Evolutionary conservation across 2,329 filamentous ascomycete species (phyloP).

Genomic region (Fusarium robinianum): DNA sequence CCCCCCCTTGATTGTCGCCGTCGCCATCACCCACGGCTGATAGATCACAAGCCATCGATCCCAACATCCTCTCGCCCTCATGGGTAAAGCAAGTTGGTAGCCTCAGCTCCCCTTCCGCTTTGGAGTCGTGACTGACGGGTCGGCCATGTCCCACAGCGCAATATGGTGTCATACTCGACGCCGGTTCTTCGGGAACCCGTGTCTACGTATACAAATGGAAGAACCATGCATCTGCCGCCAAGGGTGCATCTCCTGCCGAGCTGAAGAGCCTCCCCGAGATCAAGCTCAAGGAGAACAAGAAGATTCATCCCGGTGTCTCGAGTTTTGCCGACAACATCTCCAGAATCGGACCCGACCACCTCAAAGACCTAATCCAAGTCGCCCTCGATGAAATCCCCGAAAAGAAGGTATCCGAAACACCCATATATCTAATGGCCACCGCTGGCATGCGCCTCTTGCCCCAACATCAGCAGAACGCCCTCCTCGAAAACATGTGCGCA

Average conservation of each 20-base stretch:
- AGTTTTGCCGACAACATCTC: slow-evolving; percentile 80
- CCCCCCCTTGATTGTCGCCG: not conserved
- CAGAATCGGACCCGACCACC: slow-evolving; percentile 78
- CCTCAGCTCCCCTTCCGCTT: slow-evolving; percentile 1
- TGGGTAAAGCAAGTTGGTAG: slow-evolving; percentile 46
- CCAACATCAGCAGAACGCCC: slow-evolving; percentile 68
- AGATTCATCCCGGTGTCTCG: slow-evolving; percentile 91
- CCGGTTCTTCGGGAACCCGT: slow-evolving; percentile 94
- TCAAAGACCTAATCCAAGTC: slow-evolving; percentile 79
- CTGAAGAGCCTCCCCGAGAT: slow-evolving; percentile 75
- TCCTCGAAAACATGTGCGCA: slow-evolving; percentile 79
- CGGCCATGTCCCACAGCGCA: slow-evolving; percentile 51
- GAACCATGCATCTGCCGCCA: slow-evolving; percentile 68
- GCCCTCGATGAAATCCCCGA: slow-evolving; percentile 78
- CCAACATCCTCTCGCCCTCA: slow-evolving; percentile 24
- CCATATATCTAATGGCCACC: slow-evolving; percentile 93
- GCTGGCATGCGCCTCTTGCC: slow-evolving; percentile 91
- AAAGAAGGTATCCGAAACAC: slow-evolving; percentile 79
- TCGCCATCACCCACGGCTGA: slow-evolving; percentile 7
- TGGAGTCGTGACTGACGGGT: slow-evolving; percentile 21
- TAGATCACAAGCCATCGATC: no score
- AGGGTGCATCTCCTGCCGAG: slow-evolving; percentile 48
- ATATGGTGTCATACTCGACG: slow-evolving; percentile 96
- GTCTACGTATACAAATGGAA: slow-evolving; percentile 95
- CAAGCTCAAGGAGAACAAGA: slow-evolving; percentile 86